These are phyloP conservation scores for Coemansia sp. DNA, from an alignment of 371 early-diverging fungal genomes.

Conservation along the genomic window DNA sequence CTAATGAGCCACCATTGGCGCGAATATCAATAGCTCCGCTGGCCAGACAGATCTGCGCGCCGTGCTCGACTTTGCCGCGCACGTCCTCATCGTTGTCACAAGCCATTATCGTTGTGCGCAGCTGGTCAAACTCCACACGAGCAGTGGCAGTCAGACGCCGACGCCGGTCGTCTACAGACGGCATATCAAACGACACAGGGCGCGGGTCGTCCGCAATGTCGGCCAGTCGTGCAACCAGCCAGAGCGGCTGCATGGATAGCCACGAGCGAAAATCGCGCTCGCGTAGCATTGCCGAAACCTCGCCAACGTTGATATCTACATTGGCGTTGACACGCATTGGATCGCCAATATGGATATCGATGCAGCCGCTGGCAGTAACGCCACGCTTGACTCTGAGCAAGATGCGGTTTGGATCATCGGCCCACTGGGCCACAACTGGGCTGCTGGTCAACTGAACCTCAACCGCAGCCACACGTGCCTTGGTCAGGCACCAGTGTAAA, in stretches of 20 bases:
- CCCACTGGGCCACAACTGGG: slow-evolving; percentile 41
- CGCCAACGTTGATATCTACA: slow-evolving; percentile 20
- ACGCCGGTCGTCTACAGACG: slow-evolving; percentile 31
- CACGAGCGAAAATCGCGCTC: slow-evolving; percentile 41
- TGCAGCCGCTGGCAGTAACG: slow-evolving; percentile 21
- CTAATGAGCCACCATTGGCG: slow-evolving; percentile 43
- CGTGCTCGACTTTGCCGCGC: slow-evolving; percentile 43
- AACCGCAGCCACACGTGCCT: slow-evolving; percentile 19
- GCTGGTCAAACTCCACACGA: slow-evolving; percentile 22
- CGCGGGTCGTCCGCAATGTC: not conserved
- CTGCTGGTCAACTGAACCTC: slow-evolving; percentile 36
- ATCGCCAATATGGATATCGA: slow-evolving; percentile 14
- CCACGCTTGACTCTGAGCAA: slow-evolving; percentile 29
- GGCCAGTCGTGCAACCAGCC: slow-evolving; percentile 34
- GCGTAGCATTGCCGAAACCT: slow-evolving; percentile 27
- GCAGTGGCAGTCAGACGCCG: slow-evolving; percentile 26
- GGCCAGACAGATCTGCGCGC: slow-evolving; percentile 30
- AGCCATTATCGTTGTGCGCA: slow-evolving; percentile 37
- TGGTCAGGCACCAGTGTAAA: slow-evolving; percentile 26
- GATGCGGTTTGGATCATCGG: slow-evolving; percentile 5
- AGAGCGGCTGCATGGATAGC: slow-evolving; percentile 50
- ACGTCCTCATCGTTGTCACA: slow-evolving; percentile 49
- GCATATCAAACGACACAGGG: slow-evolving; percentile 1
- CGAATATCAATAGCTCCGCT: slow-evolving; percentile 23
- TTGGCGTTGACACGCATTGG: slow-evolving; percentile 17